phyloP scores from a whole-genome alignment of 106 monocot genomes.

The Dendrobium officinale region DNA sequence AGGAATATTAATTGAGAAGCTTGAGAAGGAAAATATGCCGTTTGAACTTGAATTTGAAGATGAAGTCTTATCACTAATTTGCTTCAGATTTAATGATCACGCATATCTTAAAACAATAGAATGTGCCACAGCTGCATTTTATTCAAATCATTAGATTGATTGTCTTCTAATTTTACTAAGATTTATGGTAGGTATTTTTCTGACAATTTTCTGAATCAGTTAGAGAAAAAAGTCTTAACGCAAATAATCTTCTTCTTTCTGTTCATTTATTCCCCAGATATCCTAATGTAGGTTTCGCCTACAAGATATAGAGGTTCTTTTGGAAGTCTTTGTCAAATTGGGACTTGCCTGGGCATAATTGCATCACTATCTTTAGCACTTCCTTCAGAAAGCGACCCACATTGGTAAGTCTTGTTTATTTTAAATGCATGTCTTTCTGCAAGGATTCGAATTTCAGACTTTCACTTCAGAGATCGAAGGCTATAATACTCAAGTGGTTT shows the following conservation, averaged over 20 bases:
- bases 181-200: not conserved
- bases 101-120: not conserved
- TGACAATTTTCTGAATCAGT: not conserved
- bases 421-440: not conserved
- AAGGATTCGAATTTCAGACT: too few relatives aligned
- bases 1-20: not conserved
- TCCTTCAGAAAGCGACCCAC: conserved; percentile 72
- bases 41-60: not conserved
- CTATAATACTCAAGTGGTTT: too few relatives aligned
- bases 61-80: not conserved
- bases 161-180: not conserved
- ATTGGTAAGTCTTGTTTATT: conserved; percentile 55
- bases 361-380: conserved; percentile 66
- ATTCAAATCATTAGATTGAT: not conserved
- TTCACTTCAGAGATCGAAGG: too few relatives aligned
- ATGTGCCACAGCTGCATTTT: not conserved
- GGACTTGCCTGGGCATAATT: conserved; percentile 86
- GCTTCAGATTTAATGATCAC: not conserved
- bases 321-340: conserved; percentile 75
- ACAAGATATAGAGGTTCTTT: conserved; percentile 79
- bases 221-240: not conserved
- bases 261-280: conserved; percentile 23
- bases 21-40: not conserved
- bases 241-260: conserved; percentile 1
- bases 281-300: conserved; percentile 63